A percentile compares a stretch with the other conserved stretches of the same genome.
Evolutionary conservation across 106 monocot genomes (phyloP).

Genomic region (Phalaenopsis aphrodite): DNA sequence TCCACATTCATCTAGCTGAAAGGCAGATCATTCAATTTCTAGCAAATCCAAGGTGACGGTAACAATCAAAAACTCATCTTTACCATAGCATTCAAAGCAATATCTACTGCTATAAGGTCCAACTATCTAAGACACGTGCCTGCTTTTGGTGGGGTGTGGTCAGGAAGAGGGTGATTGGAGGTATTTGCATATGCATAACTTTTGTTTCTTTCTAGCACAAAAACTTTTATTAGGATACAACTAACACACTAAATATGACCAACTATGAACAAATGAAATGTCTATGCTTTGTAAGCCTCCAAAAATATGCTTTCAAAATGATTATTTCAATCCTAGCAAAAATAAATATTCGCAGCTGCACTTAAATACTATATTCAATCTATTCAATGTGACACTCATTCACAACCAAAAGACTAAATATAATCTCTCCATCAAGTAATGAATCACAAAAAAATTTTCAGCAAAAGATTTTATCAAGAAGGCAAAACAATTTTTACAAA

Average conservation of each 20-base stretch:
- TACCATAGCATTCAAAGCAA: neutral
- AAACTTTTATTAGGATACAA: neutral
- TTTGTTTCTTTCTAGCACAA: neutral
- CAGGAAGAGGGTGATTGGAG: neutral
- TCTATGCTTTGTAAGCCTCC: neutral
- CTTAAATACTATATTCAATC: neutral
- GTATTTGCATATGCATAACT: neutral
- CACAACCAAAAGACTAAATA: neutral
- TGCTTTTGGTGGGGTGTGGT: neutral
- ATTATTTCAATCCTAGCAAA: neutral
- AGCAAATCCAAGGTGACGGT: neutral
- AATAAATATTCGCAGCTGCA: neutral
- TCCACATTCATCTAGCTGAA: too few relatives aligned
- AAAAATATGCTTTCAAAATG: neutral
- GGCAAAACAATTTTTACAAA: neutral
- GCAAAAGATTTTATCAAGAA: conserved; percentile 1
- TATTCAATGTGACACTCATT: neutral
- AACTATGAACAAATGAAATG: neutral
- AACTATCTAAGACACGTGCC: neutral
- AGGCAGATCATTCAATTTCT: neutral
- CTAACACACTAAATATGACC: neutral
- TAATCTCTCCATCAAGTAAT: neutral
- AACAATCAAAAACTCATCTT: neutral
- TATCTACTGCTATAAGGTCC: neutral
- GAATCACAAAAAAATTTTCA: neutral